Base-by-base conservation (phyloP, 2,329 filamentous ascomycete genomes). In the Fusarium caatingaense region DNA sequence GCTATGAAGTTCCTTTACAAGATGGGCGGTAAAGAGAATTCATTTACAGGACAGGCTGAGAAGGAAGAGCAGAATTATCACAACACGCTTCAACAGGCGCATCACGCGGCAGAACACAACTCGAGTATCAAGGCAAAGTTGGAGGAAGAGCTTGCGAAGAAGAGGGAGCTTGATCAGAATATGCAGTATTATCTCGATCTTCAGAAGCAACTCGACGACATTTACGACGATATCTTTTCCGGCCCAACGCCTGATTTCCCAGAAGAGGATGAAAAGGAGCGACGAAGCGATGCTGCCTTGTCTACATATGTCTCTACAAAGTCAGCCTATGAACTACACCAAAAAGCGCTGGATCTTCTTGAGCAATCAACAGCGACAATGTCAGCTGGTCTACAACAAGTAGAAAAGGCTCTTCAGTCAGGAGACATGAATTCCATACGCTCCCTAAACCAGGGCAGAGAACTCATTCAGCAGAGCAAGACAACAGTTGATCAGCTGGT, bases 1-100 rank as follows among this genome's bases (percentile, higher is more conserved):
- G 78, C 87, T 72, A 82, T 81, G 56, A 84, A 86, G 41, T 85
- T 86, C 71, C 78, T 83, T 41, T 85, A 86, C 80, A 85, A 83
- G 62, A 78, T 86, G 12, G 79, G 82, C 7, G 83, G 86, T 28
- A 83, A 83, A 65, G 80, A 80, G 44, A 83, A 75, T 5, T 70
- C 72, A 11, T 78, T 76, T 50, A 77, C 79, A 18, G 80, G 81
- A n/a, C 81, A 80, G 51, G 84, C 85, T 16, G 81, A 82, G 50
- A 86, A 84, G 65, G 86, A 88, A 74, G 86, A 88, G 74, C 77
- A 79, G 45, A 86, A 88, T 66, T 89, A 87, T 74, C 80, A 86
- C 27, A 82, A 86, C 47, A 86, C 83, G 0, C 80, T 87, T 48
- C 83, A 87, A 62, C 76, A 82, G 30, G 80, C 85, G 60, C 80